Conservation (phyloP, 495 filamentous ascomycete species). For the Xylaria scruposa region DNA sequence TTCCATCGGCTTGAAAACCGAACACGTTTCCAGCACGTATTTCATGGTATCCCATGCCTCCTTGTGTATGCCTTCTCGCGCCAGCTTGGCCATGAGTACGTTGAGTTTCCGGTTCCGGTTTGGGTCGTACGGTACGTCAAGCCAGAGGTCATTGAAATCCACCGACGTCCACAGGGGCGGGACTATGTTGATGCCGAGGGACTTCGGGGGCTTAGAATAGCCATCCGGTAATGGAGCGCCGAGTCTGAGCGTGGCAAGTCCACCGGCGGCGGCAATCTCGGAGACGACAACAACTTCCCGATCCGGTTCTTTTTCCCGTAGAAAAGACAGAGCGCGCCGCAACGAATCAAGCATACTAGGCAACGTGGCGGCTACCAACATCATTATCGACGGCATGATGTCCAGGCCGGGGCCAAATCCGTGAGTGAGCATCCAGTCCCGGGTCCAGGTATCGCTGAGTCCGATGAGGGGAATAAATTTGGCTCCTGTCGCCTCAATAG, state of each 20-base stretch:
- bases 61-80: constrained; percentile 16
- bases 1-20: constrained; percentile 9
- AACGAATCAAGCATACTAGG: constrained; percentile 29
- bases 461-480: constrained; percentile 31
- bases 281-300: constrained; percentile 34
- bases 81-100: constrained; percentile 24
- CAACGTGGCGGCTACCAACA: constrained; percentile 27
- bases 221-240: constrained; percentile 26
- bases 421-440: constrained; percentile 22
- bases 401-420: constrained; percentile 27
- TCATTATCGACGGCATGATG: constrained; percentile 33
- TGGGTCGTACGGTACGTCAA: constrained; percentile 28
- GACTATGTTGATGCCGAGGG: constrained; percentile 35
- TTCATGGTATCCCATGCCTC: constrained; percentile 14
- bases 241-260: constrained; percentile 32
- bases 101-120: constrained; percentile 22
- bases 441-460: constrained; percentile 24
- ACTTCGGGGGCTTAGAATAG: constrained; percentile 29
- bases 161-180: constrained; percentile 34
- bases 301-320: constrained; percentile 23
- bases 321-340: constrained; percentile 23
- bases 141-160: constrained; percentile 34
- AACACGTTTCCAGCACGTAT: constrained; percentile 9
- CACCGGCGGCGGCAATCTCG: constrained; percentile 29
- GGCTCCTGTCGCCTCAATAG: constrained; percentile 33